Evolutionary conservation across 2,329 filamentous ascomycete genomes (phyloP).

Genomic region (Botrytis pseudocinerea): DNA sequence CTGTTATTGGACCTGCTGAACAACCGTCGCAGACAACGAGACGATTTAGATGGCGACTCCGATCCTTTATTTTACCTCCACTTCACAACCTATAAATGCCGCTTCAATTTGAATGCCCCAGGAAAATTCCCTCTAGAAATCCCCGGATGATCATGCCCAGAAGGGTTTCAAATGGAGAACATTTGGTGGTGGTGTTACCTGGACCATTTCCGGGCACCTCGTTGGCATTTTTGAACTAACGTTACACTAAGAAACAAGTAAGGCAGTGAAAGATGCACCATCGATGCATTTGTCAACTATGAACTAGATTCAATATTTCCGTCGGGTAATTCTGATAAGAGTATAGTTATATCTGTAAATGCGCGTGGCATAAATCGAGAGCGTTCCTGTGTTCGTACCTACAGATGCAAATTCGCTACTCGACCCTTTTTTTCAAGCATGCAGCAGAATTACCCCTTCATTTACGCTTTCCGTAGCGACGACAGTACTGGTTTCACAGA

Average conservation of each 20-base stretch:
- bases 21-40: neutral
- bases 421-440: neutral
- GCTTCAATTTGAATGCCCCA: slow-evolving; percentile 7
- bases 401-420: neutral
- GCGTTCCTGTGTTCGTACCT: slow-evolving; percentile 1
- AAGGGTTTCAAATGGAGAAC: slow-evolving; percentile 12
- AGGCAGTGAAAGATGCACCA: slow-evolving; percentile 18
- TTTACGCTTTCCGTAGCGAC: slow-evolving; percentile 17
- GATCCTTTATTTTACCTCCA: slow-evolving; percentile 4
- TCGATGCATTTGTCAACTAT: neutral
- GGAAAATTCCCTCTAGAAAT: neutral
- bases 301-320: neutral
- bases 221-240: slow-evolving; percentile 16
- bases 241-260: slow-evolving; percentile 15
- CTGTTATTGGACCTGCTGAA: slow-evolving; percentile 14
- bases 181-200: neutral
- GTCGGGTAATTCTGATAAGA: slow-evolving; percentile 15
- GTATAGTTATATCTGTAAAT: neutral
- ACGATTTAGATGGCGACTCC: slow-evolving; percentile 1
- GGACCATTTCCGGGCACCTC: slow-evolving; percentile 8
- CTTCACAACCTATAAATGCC: neutral
- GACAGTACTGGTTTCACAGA: slow-evolving; percentile 6
- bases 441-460: slow-evolving; percentile 5
- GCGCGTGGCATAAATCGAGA: neutral
- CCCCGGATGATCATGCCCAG: neutral